phyloP scores from a whole-genome alignment of 2,329 filamentous ascomycete species.

The Septoria linicola region DNA sequence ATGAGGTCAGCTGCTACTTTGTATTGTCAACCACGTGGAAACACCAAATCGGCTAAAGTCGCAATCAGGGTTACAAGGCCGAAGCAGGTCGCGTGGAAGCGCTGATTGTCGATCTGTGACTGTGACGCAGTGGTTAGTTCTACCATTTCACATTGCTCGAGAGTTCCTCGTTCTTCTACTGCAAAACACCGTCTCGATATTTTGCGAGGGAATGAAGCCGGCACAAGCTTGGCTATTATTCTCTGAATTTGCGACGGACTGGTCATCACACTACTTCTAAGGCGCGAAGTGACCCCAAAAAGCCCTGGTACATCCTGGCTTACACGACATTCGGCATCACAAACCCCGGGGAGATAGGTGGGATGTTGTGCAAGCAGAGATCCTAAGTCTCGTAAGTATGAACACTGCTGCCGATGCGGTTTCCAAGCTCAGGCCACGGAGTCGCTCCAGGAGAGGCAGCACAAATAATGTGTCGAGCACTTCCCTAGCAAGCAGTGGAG shows the following conservation, averaged over 20 bases:
- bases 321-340: not conserved
- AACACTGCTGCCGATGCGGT: not conserved
- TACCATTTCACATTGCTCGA: not conserved
- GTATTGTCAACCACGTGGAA: not conserved
- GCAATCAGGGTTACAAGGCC: not conserved
- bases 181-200: too few relatives aligned
- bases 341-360: conserved; percentile 6
- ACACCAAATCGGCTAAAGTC: not conserved
- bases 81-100: too few relatives aligned
- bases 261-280: too few relatives aligned
- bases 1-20: conserved; percentile 1
- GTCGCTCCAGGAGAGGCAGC: conserved; percentile 28
- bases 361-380: not conserved
- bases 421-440: conserved; percentile 18
- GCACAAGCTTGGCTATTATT: too few relatives aligned
- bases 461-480: conserved; percentile 33
- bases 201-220: too few relatives aligned
- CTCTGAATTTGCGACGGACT: too few relatives aligned
- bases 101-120: too few relatives aligned
- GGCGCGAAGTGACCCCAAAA: too few relatives aligned
- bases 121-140: conserved; percentile 1
- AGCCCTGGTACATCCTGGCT: not conserved
- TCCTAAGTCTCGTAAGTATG: too few relatives aligned
- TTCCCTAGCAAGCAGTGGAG: conserved; percentile 31
- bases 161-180: not conserved